phyloP scores from a whole-genome alignment of 805 yeast species.

The Kregervanrija pseudodelftensis region DNA sequence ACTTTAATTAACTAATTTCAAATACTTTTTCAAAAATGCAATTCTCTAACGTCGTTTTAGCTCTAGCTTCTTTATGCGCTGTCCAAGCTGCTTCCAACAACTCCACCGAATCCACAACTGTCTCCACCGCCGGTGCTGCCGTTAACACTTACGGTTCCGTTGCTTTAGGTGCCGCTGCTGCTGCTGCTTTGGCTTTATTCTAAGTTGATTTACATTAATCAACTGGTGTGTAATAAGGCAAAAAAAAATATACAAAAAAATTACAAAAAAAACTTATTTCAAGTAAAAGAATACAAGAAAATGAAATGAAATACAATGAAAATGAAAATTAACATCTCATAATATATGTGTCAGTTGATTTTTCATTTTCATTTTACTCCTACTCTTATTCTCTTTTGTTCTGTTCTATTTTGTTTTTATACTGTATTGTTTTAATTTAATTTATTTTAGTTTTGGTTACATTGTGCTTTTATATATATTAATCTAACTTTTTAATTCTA shows the following conservation, averaged over 20 bases:
- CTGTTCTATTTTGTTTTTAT: neutral
- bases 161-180: constrained; percentile 76
- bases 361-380: too few relatives aligned
- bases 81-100: constrained; percentile 53
- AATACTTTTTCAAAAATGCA: constrained; percentile 44
- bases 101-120: constrained; percentile 33
- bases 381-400: too few relatives aligned
- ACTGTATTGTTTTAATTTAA: neutral
- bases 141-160: constrained; percentile 53
- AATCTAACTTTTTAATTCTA: neutral
- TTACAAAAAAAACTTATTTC: too few relatives aligned
- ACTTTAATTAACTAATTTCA: neutral
- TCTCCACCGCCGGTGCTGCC: constrained; percentile 36
- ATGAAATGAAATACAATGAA: too few relatives aligned
- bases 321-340: too few relatives aligned
- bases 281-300: too few relatives aligned
- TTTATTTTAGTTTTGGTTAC: neutral
- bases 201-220: constrained; percentile 15
- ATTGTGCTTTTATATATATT: neutral
- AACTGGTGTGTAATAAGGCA: too few relatives aligned
- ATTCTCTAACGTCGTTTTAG: constrained; percentile 60
- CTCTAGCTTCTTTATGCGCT: constrained; percentile 64
- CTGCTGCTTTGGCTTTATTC: constrained; percentile 60
- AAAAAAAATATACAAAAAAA: too few relatives aligned
- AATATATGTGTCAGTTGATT: too few relatives aligned